A percentile compares a stretch with the other conserved stretches of the same genome.
Evolutionary conservation across 495 filamentous ascomycete species (phyloP).

Genomic region (Penicillium ochrochloron): DNA sequence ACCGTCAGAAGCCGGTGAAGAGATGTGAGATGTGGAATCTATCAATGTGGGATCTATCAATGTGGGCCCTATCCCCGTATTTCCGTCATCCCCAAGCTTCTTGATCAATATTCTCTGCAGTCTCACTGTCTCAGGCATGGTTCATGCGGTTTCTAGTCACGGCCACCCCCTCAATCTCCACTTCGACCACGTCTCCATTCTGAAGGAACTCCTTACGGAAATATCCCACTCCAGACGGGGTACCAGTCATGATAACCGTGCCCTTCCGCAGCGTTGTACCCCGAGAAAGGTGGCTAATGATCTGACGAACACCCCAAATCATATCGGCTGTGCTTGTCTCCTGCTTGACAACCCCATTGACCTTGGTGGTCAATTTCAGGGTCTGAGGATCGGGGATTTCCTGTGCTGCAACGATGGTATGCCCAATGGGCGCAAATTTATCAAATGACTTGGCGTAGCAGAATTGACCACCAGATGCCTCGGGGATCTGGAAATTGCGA

Average conservation of each 20-base stretch:
- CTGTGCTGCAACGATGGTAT: conserved; percentile 61
- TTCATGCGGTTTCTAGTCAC: conserved; percentile 39
- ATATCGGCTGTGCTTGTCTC: conserved; percentile 67
- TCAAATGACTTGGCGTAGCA: conserved; percentile 76
- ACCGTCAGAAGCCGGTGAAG: neutral
- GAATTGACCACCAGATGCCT: conserved; percentile 72
- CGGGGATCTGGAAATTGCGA: conserved; percentile 70
- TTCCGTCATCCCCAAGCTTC: neutral
- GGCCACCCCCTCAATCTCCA: conserved; percentile 45
- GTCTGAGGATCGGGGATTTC: conserved; percentile 61
- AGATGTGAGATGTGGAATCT: no score
- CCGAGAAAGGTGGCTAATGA: conserved; percentile 67
- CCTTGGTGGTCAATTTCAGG: conserved; percentile 59
- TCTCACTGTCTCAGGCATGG: conserved; percentile 9
- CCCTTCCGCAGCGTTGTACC: conserved; percentile 72
- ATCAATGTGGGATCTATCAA: neutral
- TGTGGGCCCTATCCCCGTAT: neutral
- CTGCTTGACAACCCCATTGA: conserved; percentile 71
- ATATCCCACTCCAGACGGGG: conserved; percentile 46
- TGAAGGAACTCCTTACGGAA: conserved; percentile 52
- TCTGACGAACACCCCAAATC: conserved; percentile 71
- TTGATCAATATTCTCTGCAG: neutral
- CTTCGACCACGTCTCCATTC: conserved; percentile 57
- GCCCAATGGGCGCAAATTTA: conserved; percentile 76
- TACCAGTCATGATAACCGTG: conserved; percentile 77